Base-by-base conservation (phyloP, 2,329 filamentous ascomycete species). In the Ophiostoma ips region DNA sequence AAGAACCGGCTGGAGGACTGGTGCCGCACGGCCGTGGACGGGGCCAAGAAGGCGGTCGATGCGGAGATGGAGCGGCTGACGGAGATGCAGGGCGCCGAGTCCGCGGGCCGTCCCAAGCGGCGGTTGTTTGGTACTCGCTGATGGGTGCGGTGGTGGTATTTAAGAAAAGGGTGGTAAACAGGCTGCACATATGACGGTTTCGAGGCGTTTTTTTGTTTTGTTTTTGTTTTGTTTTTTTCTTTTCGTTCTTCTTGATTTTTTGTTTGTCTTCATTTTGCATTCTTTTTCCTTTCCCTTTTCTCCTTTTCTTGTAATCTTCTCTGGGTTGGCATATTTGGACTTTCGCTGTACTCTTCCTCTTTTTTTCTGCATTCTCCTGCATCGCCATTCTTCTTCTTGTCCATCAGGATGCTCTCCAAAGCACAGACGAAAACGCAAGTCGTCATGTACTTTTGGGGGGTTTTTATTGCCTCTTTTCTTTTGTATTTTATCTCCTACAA, bases 1-100 rank as follows among this genome's bases (percentile, higher is more conserved):
- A 81, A 81, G 62, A 73, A 79, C 52, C 73, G 80, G 35, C 72
- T 95, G 11, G 77, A 79, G 7, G 73, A 82, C 50, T 94, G 89
- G 85, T 58, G 56, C 49, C 54, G 53, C 10, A 58, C 59, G 5
- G 57, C 58, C 1, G 51, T 55, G 16, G 58, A 61, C 34, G 56
- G 48, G 7, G 62, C 61, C 3, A 56, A 61, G 47, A 60, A 58
- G 50, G 60, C 59, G 15, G 59, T 61, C 7, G 56, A 57, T 18
- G 48, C 49, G 1, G 58, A 56, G 44, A 49, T 60, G 40, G 54
- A 55, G 38, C 55, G 52, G 21, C 50, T 53, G 35, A 57, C 56
- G 11, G 51, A 47, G 38, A 24, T 35, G 38, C 49, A 53, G 30
- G 51, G 48, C 2, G 18, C 33, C 2, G 48, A 51, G 21, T 31